Evolutionary conservation across 2,329 filamentous ascomycete genomes (phyloP), one percentile per base, ranked within the genome.

Genomic region (Aureobasidium sp.): DNA sequence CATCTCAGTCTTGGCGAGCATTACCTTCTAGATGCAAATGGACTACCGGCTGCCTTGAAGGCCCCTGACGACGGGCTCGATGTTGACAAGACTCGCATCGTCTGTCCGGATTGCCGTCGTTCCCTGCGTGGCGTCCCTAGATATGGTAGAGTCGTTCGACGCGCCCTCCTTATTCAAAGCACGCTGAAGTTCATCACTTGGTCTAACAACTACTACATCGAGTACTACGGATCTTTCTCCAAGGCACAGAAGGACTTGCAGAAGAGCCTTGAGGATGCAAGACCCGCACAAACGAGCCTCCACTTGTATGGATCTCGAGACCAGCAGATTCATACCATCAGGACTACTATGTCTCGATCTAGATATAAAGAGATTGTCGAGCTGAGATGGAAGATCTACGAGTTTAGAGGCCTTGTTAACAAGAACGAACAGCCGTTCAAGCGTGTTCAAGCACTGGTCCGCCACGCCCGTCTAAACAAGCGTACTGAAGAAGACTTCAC

Each of bases 101-200:
- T 70, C 1, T 89, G 86, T 66, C 81, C 85, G 0, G 76, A 71
- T 1, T 90, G 86, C 66, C 81, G 84, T n/a, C 77, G 81, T 0
- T 79, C 82, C 0, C 72, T 89, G 13, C 76, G 82, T 21, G 78
- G 79, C 62, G 75, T 88, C 58, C 72, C 80, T 2, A 76, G 86
- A 4, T 89, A 89, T 66, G 82, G 83, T 14, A 79, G 85, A 10
- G 79, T 88, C 3, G 77, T 87, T 32, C 79, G 83, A 39, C 78
- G 81, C 4, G 83, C 81, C 0, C 73, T 85, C 7, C 75, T 89
- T 0, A 84, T 89, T 59, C 82, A 87, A 68, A 77, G 81, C 0
- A 84, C 83, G 0, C 87, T 86, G 71, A 85, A 83, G 64, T 85
- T 89, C 68, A 79, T 86, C n/a, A 67, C 78, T 3, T 82, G 78